A percentile compares a stretch with the other conserved stretches of the same genome.
phyloP scores from a whole-genome alignment of 306 rosid genomes.

The Neltuma alba region DNA sequence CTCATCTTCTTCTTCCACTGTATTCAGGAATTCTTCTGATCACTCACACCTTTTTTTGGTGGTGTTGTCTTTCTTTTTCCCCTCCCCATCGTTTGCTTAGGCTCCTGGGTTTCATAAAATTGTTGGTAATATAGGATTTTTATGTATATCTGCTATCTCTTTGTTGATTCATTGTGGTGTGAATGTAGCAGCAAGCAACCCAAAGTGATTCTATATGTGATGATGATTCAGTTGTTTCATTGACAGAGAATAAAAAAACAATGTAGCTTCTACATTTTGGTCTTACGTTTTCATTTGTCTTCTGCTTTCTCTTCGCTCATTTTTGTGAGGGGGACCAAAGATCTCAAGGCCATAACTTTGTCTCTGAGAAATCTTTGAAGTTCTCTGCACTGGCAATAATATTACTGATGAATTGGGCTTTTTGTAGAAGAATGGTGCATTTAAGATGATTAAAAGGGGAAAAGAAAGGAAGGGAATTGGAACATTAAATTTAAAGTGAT shows the following conservation, averaged over 20 bases:
- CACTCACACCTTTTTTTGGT: constrained; percentile 53
- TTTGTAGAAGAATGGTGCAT: neutral
- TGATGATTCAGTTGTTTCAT: constrained; percentile 64
- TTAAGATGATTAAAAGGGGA: neutral
- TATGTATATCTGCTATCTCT: constrained; percentile 64
- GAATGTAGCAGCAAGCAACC: constrained; percentile 51
- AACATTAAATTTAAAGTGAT: neutral
- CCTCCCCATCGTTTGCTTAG: constrained; percentile 41
- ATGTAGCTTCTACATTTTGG: constrained; percentile 35
- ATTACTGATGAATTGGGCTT: neutral
- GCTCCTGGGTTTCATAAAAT: constrained; percentile 47
- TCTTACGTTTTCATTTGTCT: constrained; percentile 28
- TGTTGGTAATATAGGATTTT: constrained; percentile 65
- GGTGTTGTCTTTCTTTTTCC: constrained; percentile 23
- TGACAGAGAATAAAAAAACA: constrained; percentile 56
- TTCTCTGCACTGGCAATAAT: constrained; percentile 22
- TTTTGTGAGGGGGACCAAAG: constrained; percentile 34
- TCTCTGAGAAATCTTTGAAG: neutral
- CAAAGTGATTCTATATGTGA: constrained; percentile 59
- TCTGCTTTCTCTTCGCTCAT: constrained; percentile 29
- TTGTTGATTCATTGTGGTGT: constrained; percentile 69
- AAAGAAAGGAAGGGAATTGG: neutral
- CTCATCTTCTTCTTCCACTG: constrained; percentile 35
- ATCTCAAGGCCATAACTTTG: constrained; percentile 26
- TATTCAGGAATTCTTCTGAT: constrained; percentile 52